A percentile compares a stretch with the other conserved stretches of the same genome.
These are phyloP conservation scores for Blastomyces parvus DNA, from an alignment of 2,329 filamentous ascomycete species.

Conservation along the genomic window DNA sequence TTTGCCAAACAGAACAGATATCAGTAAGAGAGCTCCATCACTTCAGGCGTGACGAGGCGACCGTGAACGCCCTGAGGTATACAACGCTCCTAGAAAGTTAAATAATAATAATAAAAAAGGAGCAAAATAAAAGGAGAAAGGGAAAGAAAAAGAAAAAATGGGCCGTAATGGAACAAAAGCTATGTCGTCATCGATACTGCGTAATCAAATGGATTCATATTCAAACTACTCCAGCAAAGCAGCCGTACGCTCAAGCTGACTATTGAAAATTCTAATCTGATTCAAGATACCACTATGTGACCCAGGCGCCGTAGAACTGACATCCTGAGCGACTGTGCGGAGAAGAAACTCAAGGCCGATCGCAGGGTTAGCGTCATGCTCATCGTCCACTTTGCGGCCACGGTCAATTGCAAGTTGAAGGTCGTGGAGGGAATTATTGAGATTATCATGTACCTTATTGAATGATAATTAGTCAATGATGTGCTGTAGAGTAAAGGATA, in stretches of 20 bases:
- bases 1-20: background rate
- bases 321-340: conserved; percentile 32
- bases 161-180: no score
- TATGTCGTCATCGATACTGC: background rate
- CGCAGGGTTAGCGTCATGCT: conserved; percentile 10
- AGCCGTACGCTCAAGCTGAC: conserved; percentile 29
- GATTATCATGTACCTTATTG: conserved; percentile 28
- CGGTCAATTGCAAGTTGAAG: conserved; percentile 36
- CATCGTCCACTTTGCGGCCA: conserved; percentile 19
- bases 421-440: conserved; percentile 35
- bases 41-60: background rate
- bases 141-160: background rate
- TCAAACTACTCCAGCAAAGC: conserved; percentile 1
- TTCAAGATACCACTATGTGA: conserved; percentile 34
- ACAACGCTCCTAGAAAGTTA: background rate
- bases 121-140: background rate
- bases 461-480: background rate
- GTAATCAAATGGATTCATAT: background rate
- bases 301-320: conserved; percentile 32
- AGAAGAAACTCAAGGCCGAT: conserved; percentile 36
- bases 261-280: conserved; percentile 36
- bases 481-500: background rate
- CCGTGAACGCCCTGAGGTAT: background rate
- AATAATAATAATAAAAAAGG: background rate
- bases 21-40: background rate